Evolutionary conservation across 2,329 filamentous ascomycete species (phyloP), one percentile per base, ranked within the genome.

Genomic region (Penicillium sp.): DNA sequence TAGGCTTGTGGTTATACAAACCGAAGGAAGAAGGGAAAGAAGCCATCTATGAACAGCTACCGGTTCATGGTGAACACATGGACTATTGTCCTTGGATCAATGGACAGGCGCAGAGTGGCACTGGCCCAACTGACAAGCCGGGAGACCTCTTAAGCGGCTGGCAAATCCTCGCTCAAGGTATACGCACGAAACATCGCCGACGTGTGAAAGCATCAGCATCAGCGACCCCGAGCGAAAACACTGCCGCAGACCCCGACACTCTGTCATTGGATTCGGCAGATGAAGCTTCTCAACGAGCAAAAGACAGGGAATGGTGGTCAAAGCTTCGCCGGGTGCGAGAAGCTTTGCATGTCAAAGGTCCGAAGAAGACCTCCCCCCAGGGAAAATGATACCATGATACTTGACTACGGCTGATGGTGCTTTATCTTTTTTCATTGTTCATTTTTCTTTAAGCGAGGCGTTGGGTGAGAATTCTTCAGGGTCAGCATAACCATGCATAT

Each of bases 1-100:
- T 97, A 0, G 94, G 94, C 0, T 79, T 99, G 2, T 99, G 94
- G 94, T 88, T 99, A 78, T 97, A 96, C 71, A 88, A 86, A 66
- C 87, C 86, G 70, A 91, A 87, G 71, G 83, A 84, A 64, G 81
- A 88, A 28, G 73, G 71, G 16, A 68, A 67, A 14, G 55, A 63
- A 0, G 61, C 70, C 12, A 63, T 74, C 8, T 73, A 72, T 54
- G 66, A 67, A 5, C 81, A 83, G 56, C 79, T 94, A 1, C 86
- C 93, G 65, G 84, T 85, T 4, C 73, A 87, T 1, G 80, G 81
- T 5, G 88, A 92, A 69, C 90, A 94, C 70, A 84, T 90, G 60
- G 89, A 90, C 66, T 94, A 92, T 66, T 94, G 90, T 63, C 90
- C 90, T 0, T 94, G 90, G 90, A 81, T 87, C 58, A 90, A 85